Conservation (phyloP, 768 basidiomycete species). For the Russula abietina region DNA sequence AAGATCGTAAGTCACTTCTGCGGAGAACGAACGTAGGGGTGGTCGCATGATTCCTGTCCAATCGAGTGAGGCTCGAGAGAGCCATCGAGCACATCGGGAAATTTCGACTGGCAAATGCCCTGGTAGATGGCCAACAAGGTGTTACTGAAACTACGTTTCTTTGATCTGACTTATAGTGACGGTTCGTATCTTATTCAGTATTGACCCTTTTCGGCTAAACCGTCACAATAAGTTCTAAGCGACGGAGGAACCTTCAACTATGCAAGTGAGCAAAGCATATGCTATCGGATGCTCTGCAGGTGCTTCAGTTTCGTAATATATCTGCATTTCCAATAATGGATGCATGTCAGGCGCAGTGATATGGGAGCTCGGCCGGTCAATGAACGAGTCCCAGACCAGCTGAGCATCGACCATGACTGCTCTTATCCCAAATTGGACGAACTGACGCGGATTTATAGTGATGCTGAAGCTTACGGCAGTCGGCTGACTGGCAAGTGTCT, state of each 20-base stretch:
- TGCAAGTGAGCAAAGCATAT: conserved; percentile 49
- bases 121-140: conserved; percentile 45
- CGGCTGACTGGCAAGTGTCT: conserved; percentile 56
- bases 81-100: conserved; percentile 46
- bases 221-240: too few species aligned
- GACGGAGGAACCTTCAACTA: too few species aligned
- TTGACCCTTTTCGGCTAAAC: too few species aligned
- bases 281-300: conserved; percentile 71
- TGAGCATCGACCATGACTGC: conserved; percentile 70
- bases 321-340: conserved; percentile 37
- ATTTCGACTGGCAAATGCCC: conserved; percentile 41
- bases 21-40: conserved; percentile 36
- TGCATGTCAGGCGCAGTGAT: conserved; percentile 33
- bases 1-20: conserved; percentile 58
- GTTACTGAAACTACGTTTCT: conserved; percentile 41
- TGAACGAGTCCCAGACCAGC: conserved; percentile 73
- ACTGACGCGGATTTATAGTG: conserved; percentile 50
- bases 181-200: too few species aligned
- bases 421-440: conserved; percentile 74
- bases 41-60: conserved; percentile 43
- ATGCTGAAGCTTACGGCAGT: too few species aligned
- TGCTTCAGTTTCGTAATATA: conserved; percentile 66
- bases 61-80: conserved; percentile 40
- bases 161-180: too few species aligned
- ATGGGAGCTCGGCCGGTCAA: conserved; percentile 57